Base-by-base conservation (phyloP, 345 rosid species). In the Hypericum androsaemum region DNA sequence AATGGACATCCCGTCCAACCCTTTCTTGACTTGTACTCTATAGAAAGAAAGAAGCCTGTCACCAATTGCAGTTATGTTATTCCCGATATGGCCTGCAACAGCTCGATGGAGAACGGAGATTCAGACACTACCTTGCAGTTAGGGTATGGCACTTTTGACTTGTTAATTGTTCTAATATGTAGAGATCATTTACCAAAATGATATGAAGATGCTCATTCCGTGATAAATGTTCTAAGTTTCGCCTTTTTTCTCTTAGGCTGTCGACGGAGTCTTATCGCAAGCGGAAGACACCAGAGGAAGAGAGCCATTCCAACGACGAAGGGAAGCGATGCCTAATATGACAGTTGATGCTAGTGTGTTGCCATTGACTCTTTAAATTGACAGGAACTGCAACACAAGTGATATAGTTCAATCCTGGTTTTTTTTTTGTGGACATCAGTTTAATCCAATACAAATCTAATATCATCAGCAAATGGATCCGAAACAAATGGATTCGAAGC, bases 51-150 rank as follows among this genome's bases (percentile, higher is more conserved):
- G 59, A 74, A 48, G 50, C 53, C 80, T 44, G 56, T 60, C 12
- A 12, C 56, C 8, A 73, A 66, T 58, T 62, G 67, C 52, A 58
- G 69, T 39, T 51, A 65, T 59, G 43, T 61, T 8, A 61, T 57
- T 65, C 70, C 83, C 43, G 85, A 71, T 16, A 58, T 58, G 15
- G 69, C 71, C 32, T 58, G 52, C 42, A 62, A 65, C 46, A 68
- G 67, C 60, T 62, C 72, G 22, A 52, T 65, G 42, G 81, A 78
- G 39, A 78, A 70, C 35, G 81, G 68, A 60, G 80, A 84, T 66
- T 90, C 98, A 47, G 96, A 90, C 74, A 90, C 95, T 32, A 76
- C 87, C 41, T 59, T 90, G 73, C 84, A 86, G 45, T 66, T 84
- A 48, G 96, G 98, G 98, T 86, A 86, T 22, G 32, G 1, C 32